Percentiles rank a stretch among this genome's conserved stretches.
phyloP scores from a whole-genome alignment of 495 filamentous ascomycete genomes.

The Trichoderma reesei region DNA sequence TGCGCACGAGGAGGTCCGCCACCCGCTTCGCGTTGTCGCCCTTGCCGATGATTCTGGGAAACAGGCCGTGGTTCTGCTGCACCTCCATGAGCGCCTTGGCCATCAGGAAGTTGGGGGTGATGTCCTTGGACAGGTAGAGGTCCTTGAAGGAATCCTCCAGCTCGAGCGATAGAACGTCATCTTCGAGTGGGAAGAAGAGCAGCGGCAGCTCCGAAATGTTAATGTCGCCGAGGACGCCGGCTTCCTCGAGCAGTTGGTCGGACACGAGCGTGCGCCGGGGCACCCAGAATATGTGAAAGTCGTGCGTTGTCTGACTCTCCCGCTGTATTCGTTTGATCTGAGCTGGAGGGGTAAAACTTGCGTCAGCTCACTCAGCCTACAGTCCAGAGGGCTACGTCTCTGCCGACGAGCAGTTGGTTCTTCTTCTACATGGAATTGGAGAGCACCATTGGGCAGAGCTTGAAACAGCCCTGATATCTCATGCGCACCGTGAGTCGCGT shows the following conservation, averaged over 20 bases:
- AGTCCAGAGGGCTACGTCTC: not conserved
- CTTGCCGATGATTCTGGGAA: constrained; percentile 92
- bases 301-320: constrained; percentile 78
- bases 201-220: constrained; percentile 77
- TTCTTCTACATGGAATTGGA: too few relatives aligned
- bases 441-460: too few relatives aligned
- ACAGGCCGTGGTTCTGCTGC: constrained; percentile 85
- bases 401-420: not conserved
- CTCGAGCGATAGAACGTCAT: constrained; percentile 85
- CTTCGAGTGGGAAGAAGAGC: constrained; percentile 83
- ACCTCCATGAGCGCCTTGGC: constrained; percentile 92
- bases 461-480: not conserved
- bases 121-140: constrained; percentile 83
- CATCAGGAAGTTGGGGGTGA: constrained; percentile 75
- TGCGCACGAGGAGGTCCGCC: constrained; percentile 79
- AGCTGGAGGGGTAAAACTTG: constrained; percentile 39
- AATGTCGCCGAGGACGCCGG: constrained; percentile 85
- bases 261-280: constrained; percentile 86
- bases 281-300: constrained; percentile 89
- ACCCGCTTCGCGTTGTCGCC: constrained; percentile 86
- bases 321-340: constrained; percentile 86
- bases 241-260: constrained; percentile 85
- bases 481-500: constrained; percentile 13
- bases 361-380: not conserved
- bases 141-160: constrained; percentile 79